Evolutionary conservation across 192 early-diverging fungal genomes (phyloP), one percentile per base, ranked within the genome.

Genomic region (Coemansia sp.): DNA sequence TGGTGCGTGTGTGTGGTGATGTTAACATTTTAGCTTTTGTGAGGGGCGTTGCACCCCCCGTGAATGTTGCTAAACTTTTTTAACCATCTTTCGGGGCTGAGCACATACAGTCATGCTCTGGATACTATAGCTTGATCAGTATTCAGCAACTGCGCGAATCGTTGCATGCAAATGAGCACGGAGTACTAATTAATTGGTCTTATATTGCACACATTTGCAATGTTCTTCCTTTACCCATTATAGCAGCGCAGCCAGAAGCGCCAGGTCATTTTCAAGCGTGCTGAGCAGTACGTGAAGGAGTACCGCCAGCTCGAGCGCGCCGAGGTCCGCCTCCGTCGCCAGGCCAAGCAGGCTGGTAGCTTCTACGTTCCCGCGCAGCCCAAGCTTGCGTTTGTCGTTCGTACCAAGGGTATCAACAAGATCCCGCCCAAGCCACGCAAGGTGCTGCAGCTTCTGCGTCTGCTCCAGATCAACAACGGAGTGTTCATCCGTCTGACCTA

Each of bases 371-470:
- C 95, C 58, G 90, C 93, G 60, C 91, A 99, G 86, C 87, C 94
- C 84, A 96, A 97, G 89, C 91, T 99, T 59, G 94, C 93, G 69
- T 97, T 99, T 69, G 96, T 99, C 66, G 85, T 99, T 85, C 94
- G 97, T 86, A 94, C 97, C 86, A 98, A 97, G 91, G 96, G 95
- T 97, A 96, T 99, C 90, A 98, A 96, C 91, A 93, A 98, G 88
- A 91, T 99, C 72, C 88, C 96, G 39, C 98, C 96, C 84, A 99
- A 99, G 91, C 95, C 98, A 76, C 90, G 95, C 82, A 99, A 99
- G 93, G 93, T 98, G 64, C 89, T 99, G 69, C 96, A 98, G 87
- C 90, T 99, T 72, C 86, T 99, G 77, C 96, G 96, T 90, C 88
- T 99, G 75, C 90, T 93, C 85, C 93, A 96, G 90, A 99, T 99